These are phyloP conservation scores for Zea luxurians DNA, from an alignment of 176 grass and related monocot genomes.

Conservation along the genomic window DNA sequence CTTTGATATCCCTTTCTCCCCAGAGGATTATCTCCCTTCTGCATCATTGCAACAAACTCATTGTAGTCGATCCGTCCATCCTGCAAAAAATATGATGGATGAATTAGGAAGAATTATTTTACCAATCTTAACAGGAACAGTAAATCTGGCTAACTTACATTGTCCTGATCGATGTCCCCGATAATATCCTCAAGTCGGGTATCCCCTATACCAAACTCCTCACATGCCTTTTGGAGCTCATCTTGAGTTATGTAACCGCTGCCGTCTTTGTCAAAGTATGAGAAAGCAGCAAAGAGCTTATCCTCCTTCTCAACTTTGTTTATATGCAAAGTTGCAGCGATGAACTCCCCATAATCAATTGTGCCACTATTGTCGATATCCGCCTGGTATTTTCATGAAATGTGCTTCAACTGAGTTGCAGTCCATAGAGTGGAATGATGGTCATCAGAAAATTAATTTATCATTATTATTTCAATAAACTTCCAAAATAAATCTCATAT, in stretches of 20 bases:
- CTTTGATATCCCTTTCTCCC: conserved; percentile 65
- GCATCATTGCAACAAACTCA: conserved; percentile 80
- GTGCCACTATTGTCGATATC: conserved; percentile 81
- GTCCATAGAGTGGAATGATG: conserved; percentile 21
- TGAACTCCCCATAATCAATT: conserved; percentile 79
- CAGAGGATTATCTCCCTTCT: conserved; percentile 61
- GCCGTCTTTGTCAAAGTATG: conserved; percentile 74
- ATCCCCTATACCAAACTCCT: conserved; percentile 77
- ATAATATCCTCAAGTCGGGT: conserved; percentile 72
- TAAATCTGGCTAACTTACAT: conserved; percentile 40
- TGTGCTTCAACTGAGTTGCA: conserved; percentile 9
- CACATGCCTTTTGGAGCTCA: conserved; percentile 76
- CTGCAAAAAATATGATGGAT: conserved; percentile 30
- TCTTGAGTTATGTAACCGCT: conserved; percentile 85
- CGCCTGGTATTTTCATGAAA: conserved; percentile 53
- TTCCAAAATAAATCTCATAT: neutral
- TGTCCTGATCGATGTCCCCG: conserved; percentile 71
- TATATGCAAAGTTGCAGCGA: conserved; percentile 77
- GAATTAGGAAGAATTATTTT: conserved; percentile 7
- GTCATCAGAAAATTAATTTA: conserved; percentile 7
- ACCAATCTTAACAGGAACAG: conserved; percentile 5
- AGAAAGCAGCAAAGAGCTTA: conserved; percentile 68
- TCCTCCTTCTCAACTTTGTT: conserved; percentile 84
- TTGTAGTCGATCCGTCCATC: conserved; percentile 80
- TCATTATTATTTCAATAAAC: conserved; percentile 2